These are phyloP conservation scores for Phytophthora multivora DNA, from an alignment of 352 stramenopile genomes.

Conservation along the genomic window DNA sequence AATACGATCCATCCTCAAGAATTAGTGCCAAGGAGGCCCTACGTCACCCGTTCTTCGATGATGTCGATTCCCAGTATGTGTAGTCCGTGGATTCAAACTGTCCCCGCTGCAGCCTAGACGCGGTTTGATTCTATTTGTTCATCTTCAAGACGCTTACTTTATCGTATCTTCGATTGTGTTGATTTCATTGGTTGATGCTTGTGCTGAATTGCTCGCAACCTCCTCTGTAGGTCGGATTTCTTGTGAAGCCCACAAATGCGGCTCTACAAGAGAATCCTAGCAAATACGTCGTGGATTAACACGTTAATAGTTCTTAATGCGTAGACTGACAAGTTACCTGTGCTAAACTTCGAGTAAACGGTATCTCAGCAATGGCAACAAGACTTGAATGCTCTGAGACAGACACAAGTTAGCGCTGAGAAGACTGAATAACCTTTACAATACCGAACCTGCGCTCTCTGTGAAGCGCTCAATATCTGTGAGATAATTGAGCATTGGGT, in stretches of 20 bases:
- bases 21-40: conserved; percentile 86
- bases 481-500: conserved; percentile 63
- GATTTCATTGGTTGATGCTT: not conserved
- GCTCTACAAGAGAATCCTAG: not conserved
- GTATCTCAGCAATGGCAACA: conserved; percentile 20
- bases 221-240: not conserved
- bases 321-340: conserved; percentile 1
- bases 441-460: conserved; percentile 39
- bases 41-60: conserved; percentile 86
- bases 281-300: not conserved
- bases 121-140: conserved; percentile 7
- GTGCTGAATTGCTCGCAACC: not conserved
- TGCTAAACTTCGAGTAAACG: conserved; percentile 1
- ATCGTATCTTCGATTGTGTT: conserved; percentile 9
- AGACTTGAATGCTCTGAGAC: conserved; percentile 22
- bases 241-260: conserved; percentile 3
- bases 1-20: conserved; percentile 67
- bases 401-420: not conserved
- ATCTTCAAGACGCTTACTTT: conserved; percentile 34
- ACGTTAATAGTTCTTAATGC: not conserved
- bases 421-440: not conserved
- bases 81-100: conserved; percentile 29
- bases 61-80: conserved; percentile 75
- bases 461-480: conserved; percentile 64
- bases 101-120: not conserved